Evolutionary conservation across 2,329 filamentous ascomycete genomes (phyloP), one percentile per base, ranked within the genome.

Genomic region (Colletotrichum godetiae): DNA sequence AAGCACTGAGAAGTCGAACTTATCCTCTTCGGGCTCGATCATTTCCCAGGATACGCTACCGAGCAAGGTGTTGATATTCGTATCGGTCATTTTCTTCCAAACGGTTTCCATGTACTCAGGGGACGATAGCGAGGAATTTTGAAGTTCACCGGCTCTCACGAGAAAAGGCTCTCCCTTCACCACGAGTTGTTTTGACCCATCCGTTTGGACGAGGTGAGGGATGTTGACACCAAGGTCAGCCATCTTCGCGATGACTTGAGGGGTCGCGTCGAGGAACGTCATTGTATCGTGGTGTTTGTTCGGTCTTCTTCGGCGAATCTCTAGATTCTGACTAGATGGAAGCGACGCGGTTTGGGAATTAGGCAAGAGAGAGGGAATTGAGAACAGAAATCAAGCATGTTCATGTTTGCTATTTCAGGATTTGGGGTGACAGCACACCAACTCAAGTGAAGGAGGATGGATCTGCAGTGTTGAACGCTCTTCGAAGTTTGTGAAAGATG

Each of bases 81-180:
- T 76, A 67, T 81, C 79, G 22, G 76, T 80, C 0, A 78, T 66
- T 1, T 79, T 74, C 75, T 79, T 79, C 49, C 49, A 53, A 22
- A 53, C 49, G n/a, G 19, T 13, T 5, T 11, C 10, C 49, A 53
- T 53, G 49, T 53, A 53, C 11, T 24, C n/a, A 19, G 49, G n/a
- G 4, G 49, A 53, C n/a, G n/a, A 22, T 11, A 53, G 11, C 13
- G 52, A 55, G 10, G 52, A 55, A 11, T 55, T 55, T 11, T 55
- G 52, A 24, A 55, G n/a, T 27, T 55, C 52, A 27, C 52, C 52
- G 22, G 22, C 52, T 13, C n/a, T 13, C n/a, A 27, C 29, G 24
- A 83, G 75, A 24, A 82, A 82, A 0, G 81, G 82, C 52, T 82
- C 78, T 7, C 79, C 80, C 46, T 83, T 78, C 67, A 84, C 79